Evolutionary conservation across 257 asterid species (phyloP).

Genomic region (Cynanchum wilfordii): DNA sequence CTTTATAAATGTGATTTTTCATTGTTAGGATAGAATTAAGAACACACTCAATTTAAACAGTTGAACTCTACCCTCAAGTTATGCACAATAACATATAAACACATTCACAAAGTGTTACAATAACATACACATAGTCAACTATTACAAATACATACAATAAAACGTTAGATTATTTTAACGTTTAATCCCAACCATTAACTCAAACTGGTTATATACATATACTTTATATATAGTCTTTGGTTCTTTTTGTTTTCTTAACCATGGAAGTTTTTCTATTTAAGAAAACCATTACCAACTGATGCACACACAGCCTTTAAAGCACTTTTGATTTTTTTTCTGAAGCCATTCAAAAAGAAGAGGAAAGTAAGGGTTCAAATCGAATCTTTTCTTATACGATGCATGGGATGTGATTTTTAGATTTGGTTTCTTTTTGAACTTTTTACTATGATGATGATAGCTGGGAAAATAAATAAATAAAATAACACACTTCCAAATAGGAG

Average conservation of each 20-base stretch:
- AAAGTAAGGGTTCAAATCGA: neutral
- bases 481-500: neutral
- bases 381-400: neutral
- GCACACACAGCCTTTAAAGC: conserved; percentile 2
- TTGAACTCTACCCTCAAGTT: too few species aligned
- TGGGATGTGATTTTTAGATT: neutral
- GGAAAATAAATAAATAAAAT: neutral
- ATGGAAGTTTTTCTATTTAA: neutral
- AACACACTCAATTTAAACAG: too few species aligned
- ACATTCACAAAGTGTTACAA: too few species aligned
- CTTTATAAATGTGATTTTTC: neutral
- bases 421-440: neutral
- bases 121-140: too few species aligned
- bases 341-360: conserved; percentile 14
- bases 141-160: too few species aligned
- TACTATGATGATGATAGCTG: neutral
- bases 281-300: neutral
- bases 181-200: too few species aligned
- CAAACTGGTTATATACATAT: neutral
- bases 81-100: too few species aligned
- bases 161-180: too few species aligned
- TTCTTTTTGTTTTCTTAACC: neutral
- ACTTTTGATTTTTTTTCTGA: conserved; percentile 8
- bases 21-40: neutral
- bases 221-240: conserved; percentile 1